Evolutionary conservation across 2,329 filamentous ascomycete species (phyloP).

Genomic region (Didymellaceae sp.): DNA sequence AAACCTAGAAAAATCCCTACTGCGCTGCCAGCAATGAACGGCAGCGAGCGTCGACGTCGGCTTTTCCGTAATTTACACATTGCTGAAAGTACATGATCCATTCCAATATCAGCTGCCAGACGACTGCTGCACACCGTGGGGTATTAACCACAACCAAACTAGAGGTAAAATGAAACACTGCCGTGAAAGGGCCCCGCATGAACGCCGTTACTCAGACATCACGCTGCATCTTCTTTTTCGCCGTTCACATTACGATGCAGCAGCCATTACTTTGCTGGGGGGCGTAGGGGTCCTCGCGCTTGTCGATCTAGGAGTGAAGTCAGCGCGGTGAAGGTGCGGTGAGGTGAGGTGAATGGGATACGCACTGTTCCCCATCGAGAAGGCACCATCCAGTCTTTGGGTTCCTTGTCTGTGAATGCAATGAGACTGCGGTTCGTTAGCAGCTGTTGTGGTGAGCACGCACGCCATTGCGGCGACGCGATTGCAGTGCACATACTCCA

Average conservation of each 20-base stretch:
- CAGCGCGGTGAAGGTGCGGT: constrained; percentile 16
- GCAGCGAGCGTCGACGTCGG: constrained; percentile 33
- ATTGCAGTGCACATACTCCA: constrained; percentile 51
- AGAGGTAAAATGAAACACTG: constrained; percentile 45
- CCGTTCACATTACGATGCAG: constrained; percentile 86
- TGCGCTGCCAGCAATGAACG: constrained; percentile 35
- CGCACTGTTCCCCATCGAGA: constrained; percentile 87
- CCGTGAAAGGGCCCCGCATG: constrained; percentile 46
- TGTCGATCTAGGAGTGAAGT: constrained; percentile 70
- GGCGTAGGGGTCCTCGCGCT: constrained; percentile 97
- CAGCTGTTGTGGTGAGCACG: background rate
- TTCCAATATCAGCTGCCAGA: constrained; percentile 37
- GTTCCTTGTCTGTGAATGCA: constrained; percentile 92
- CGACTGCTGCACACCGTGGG: constrained; percentile 40
- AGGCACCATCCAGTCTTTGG: constrained; percentile 98
- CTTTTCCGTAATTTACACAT: constrained; percentile 50
- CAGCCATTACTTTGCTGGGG: constrained; percentile 92
- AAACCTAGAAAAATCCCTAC: constrained; percentile 26
- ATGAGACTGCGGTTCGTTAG: constrained; percentile 73
- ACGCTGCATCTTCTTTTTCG: constrained; percentile 37
- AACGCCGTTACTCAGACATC: constrained; percentile 49
- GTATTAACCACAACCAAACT: constrained; percentile 46
- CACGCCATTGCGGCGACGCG: background rate
- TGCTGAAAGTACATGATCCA: constrained; percentile 48
- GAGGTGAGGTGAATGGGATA: constrained; percentile 7